Percentiles rank a stretch among this genome's conserved stretches.
Conservation (phyloP, 2,329 filamentous ascomycete species). For the Trichoderma sp. region DNA sequence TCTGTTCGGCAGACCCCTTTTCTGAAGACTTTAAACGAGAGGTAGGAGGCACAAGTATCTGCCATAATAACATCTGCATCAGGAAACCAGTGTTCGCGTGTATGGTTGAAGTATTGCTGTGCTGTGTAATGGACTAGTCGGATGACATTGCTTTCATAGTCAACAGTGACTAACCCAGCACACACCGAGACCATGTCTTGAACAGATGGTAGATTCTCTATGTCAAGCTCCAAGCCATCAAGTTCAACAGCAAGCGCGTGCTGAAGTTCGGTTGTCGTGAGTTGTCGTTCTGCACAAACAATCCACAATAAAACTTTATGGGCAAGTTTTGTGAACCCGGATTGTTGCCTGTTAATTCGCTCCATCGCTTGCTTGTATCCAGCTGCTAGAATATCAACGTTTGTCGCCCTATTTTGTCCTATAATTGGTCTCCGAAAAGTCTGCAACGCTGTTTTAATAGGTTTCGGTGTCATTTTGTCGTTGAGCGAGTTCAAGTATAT, state of each 20-base stretch:
- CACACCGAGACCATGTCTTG: background rate
- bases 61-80: background rate
- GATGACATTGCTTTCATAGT: background rate
- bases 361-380: background rate
- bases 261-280: background rate
- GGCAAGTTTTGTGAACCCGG: background rate
- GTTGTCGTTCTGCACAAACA: background rate
- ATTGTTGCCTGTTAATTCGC: background rate
- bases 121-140: slow-evolving; percentile 2
- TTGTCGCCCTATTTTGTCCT: too few relatives aligned
- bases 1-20: background rate
- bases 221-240: background rate
- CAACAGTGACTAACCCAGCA: background rate
- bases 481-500: background rate
- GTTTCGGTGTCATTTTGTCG: background rate
- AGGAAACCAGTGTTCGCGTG: background rate
- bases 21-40: background rate
- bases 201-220: background rate
- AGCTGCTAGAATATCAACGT: too few relatives aligned
- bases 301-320: background rate
- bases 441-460: too few relatives aligned
- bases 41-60: background rate
- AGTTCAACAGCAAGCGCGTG: background rate
- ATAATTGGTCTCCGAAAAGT: too few relatives aligned
- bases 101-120: background rate